Conservation (phyloP, 1,284 basidiomycete species). For the Fomitopsis schrenkii region DNA sequence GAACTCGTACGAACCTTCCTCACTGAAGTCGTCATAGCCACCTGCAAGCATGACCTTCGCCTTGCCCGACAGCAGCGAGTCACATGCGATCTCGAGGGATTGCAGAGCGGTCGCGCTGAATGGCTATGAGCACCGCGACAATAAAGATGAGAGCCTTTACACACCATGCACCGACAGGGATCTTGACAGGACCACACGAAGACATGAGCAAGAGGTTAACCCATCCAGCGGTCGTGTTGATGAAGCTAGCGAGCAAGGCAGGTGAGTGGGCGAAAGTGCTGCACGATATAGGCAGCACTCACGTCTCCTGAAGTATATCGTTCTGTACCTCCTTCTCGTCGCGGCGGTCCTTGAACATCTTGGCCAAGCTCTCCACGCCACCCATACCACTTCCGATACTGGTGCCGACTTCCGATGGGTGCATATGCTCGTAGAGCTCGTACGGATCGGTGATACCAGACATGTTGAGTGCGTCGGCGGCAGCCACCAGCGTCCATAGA, state of each 20-base stretch:
- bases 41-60: conserved; percentile 99
- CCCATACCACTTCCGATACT: conserved; percentile 97
- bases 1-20: conserved; percentile 96
- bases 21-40: conserved; percentile 96
- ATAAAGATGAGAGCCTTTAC: conserved; percentile 15
- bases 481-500: conserved; percentile 94
- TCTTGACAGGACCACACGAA: conserved; percentile 96
- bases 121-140: conserved; percentile 3
- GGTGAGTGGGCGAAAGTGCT: conserved; percentile 14
- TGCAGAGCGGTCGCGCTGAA: conserved; percentile 91
- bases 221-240: conserved; percentile 98
- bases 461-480: conserved; percentile 93
- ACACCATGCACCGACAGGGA: conserved; percentile 96
- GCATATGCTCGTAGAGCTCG: conserved; percentile 94
- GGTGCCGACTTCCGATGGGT: conserved; percentile 94
- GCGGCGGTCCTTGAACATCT: conserved; percentile 98
- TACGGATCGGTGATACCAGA: conserved; percentile 98
- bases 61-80: conserved; percentile 91
- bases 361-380: conserved; percentile 81
- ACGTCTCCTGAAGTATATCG: conserved; percentile 98
- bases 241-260: conserved; percentile 57
- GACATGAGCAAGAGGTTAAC: conserved; percentile 92
- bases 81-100: conserved; percentile 97
- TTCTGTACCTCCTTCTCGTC: conserved; percentile 98
- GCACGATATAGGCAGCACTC: conserved; percentile 29